Conservation (phyloP, 768 basidiomycete genomes). For the Psilocybe sp. region DNA sequence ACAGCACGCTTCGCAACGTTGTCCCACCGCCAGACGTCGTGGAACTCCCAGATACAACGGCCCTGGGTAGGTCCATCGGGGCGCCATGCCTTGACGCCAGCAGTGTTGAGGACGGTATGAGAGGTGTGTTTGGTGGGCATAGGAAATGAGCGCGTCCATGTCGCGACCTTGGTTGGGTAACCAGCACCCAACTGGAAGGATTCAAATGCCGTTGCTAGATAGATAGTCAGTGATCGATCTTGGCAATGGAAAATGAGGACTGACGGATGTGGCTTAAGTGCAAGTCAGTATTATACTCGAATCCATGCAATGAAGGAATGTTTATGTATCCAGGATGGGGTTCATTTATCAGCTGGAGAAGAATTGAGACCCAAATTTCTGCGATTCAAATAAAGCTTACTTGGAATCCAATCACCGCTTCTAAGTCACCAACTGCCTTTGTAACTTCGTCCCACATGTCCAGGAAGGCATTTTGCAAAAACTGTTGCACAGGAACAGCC, state of each 20-base stretch:
- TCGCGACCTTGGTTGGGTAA: slow-evolving; percentile 71
- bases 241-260: slow-evolving; percentile 25
- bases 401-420: slow-evolving; percentile 88
- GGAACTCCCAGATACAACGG: slow-evolving; percentile 83
- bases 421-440: slow-evolving; percentile 65
- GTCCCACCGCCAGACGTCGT: slow-evolving; percentile 94
- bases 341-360: slow-evolving; percentile 84
- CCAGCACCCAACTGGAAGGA: slow-evolving; percentile 94
- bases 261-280: slow-evolving; percentile 77
- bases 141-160: slow-evolving; percentile 86
- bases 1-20: slow-evolving; percentile 60
- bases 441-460: slow-evolving; percentile 73
- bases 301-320: slow-evolving; percentile 75
- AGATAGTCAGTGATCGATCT: background rate
- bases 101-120: slow-evolving; percentile 55
- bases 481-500: slow-evolving; percentile 69
- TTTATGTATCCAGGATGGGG: slow-evolving; percentile 92
- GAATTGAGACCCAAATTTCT: background rate
- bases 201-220: slow-evolving; percentile 76
- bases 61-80: slow-evolving; percentile 70
- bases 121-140: slow-evolving; percentile 74
- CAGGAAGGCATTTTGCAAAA: slow-evolving; percentile 79
- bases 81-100: slow-evolving; percentile 64
- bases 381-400: slow-evolving; percentile 35
- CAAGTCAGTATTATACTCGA: slow-evolving; percentile 94